These are phyloP conservation scores for Russula foetens DNA, from an alignment of 768 basidiomycete species.

Conservation along the genomic window DNA sequence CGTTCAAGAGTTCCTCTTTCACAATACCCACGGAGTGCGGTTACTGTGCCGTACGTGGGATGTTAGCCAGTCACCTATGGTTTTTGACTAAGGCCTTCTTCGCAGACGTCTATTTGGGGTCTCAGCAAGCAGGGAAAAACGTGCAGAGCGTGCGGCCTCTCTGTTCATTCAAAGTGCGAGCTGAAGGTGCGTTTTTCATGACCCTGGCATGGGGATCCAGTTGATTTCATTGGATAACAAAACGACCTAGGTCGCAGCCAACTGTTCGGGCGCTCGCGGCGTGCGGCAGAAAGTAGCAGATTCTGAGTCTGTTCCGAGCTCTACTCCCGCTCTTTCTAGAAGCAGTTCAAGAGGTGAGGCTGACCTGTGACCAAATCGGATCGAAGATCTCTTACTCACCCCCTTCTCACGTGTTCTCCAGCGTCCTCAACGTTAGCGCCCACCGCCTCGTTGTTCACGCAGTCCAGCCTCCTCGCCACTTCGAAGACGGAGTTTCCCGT, in stretches of 20 bases:
- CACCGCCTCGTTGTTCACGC: slow-evolving; percentile 52
- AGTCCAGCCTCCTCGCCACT: slow-evolving; percentile 28
- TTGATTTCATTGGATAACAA: slow-evolving; percentile 6
- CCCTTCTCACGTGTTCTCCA: slow-evolving; percentile 17
- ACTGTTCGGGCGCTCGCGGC: slow-evolving; percentile 40
- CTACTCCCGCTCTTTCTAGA: slow-evolving; percentile 30
- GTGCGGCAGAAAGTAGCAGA: slow-evolving; percentile 19
- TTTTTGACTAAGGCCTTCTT: background rate
- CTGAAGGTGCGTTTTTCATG: slow-evolving; percentile 50
- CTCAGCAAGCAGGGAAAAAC: slow-evolving; percentile 82
- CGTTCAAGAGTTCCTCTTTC: slow-evolving; percentile 80
- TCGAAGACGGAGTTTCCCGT: slow-evolving; percentile 40
- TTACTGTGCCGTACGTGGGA: slow-evolving; percentile 44
- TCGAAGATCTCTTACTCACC: slow-evolving; percentile 16
- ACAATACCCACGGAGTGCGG: slow-evolving; percentile 78
- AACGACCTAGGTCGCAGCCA: slow-evolving; percentile 54
- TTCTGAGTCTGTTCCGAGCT: slow-evolving; percentile 24
- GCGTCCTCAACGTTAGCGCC: slow-evolving; percentile 26
- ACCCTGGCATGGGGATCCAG: background rate
- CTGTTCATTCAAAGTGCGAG: slow-evolving; percentile 81
- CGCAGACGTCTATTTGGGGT: slow-evolving; percentile 78
- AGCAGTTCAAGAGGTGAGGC: slow-evolving; percentile 24
- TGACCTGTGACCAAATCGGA: slow-evolving; percentile 4
- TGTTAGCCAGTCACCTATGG: background rate
- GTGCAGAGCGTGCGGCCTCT: slow-evolving; percentile 67